A percentile compares a stretch with the other conserved stretches of the same genome.
These are phyloP conservation scores for Amanita muscaria DNA, from an alignment of 768 basidiomycete species.

Conservation along the genomic window DNA sequence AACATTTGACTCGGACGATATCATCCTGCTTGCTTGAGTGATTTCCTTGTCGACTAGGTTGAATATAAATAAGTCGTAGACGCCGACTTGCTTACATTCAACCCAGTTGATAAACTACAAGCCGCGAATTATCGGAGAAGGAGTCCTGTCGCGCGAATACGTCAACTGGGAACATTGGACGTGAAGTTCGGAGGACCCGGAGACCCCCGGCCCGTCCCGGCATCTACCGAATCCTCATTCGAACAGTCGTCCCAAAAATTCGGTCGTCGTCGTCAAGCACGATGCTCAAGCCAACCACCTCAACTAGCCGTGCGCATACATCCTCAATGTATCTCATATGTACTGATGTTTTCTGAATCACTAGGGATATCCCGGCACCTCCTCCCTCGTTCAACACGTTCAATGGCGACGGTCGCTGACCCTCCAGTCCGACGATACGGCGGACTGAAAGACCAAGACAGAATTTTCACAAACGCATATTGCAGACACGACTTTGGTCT, in stretches of 20 bases:
- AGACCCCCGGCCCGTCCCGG: too few relatives aligned
- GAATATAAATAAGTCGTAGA: too few relatives aligned
- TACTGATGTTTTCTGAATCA: constrained; percentile 4
- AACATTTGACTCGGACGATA: too few relatives aligned
- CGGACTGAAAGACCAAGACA: constrained; percentile 89
- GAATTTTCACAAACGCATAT: constrained; percentile 89
- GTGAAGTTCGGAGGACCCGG: too few relatives aligned
- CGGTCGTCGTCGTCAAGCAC: constrained; percentile 28
- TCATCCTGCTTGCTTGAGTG: too few relatives aligned
- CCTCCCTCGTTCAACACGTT: not conserved
- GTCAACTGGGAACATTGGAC: too few relatives aligned
- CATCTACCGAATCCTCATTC: too few relatives aligned
- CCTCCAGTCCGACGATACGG: constrained; percentile 90
- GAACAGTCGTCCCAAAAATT: constrained; percentile 4
- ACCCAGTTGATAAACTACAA: too few relatives aligned
- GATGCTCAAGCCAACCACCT: constrained; percentile 24
- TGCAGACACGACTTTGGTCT: constrained; percentile 85
- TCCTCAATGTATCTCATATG: not conserved
- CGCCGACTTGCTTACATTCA: too few relatives aligned
- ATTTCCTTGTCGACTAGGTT: too few relatives aligned
- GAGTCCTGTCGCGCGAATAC: too few relatives aligned
- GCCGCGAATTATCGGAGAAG: too few relatives aligned
- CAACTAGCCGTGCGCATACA: constrained; percentile 21
- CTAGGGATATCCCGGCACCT: constrained; percentile 19
- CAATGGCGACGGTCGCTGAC: constrained; percentile 69